Percentiles rank a stretch among this genome's conserved stretches.
phyloP scores from a whole-genome alignment of 805 yeast genomes.

The Metschnikowia santaceciliae region DNA sequence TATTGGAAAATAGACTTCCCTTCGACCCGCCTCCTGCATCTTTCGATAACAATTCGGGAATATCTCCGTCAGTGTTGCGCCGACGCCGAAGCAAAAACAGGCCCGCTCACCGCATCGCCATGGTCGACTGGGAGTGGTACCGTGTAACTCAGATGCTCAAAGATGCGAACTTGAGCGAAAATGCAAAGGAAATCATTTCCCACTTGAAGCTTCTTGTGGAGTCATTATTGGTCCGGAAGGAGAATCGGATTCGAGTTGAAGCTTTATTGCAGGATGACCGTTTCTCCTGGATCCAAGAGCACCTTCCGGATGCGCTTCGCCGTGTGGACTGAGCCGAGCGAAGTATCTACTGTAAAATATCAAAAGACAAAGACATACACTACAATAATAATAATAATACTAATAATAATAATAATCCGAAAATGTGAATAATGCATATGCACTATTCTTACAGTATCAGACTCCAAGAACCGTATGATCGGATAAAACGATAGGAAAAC shows the following conservation, averaged over 20 bases:
- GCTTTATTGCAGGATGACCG: slow-evolving; percentile 16
- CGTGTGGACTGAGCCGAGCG: background rate
- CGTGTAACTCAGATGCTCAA: slow-evolving; percentile 22
- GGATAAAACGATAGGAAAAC: no score
- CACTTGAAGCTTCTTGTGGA: slow-evolving; percentile 30
- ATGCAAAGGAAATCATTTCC: slow-evolving; percentile 8
- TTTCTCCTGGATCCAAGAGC: slow-evolving; percentile 25
- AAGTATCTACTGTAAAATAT: background rate
- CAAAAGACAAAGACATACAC: background rate
- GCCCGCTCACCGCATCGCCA: slow-evolving; percentile 85
- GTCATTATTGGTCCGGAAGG: slow-evolving; percentile 35
- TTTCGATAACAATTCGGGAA: slow-evolving; percentile 28
- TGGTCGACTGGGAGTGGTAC: slow-evolving; percentile 89
- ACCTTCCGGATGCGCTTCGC: slow-evolving; percentile 15
- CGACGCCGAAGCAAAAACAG: slow-evolving; percentile 44
- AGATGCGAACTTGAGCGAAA: slow-evolving; percentile 7
- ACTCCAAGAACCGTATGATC: no score
- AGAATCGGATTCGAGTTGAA: slow-evolving; percentile 24
- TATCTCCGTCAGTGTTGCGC: slow-evolving; percentile 40
- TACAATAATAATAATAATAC: background rate
- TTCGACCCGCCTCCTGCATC: slow-evolving; percentile 76
- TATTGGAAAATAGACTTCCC: slow-evolving; percentile 84
- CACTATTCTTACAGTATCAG: background rate
- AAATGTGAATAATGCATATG: background rate
- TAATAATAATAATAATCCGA: background rate